phyloP scores from a whole-genome alignment of 2,329 filamentous ascomycete genomes.

The Diaporthe batatas region DNA sequence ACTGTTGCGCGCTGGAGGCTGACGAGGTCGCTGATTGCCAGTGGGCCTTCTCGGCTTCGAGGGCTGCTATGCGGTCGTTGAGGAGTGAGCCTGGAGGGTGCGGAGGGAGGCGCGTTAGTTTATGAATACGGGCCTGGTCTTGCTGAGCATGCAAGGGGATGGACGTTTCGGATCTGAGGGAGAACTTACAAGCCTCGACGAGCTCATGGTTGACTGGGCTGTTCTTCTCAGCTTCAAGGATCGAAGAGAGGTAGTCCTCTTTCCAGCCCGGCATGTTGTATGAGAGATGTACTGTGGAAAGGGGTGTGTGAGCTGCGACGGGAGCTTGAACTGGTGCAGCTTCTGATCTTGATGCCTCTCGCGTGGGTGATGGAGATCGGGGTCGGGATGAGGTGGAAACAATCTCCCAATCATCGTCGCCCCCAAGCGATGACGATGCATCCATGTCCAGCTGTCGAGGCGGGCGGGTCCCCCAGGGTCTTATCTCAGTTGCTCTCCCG shows the following conservation, averaged over 20 bases:
- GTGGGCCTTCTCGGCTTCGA: slow-evolving; percentile 69
- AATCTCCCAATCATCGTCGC: slow-evolving; percentile 37
- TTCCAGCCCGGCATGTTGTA: slow-evolving; percentile 76
- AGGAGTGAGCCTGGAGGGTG: slow-evolving; percentile 69
- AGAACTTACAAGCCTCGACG: slow-evolving; percentile 80
- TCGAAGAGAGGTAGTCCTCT: slow-evolving; percentile 82
- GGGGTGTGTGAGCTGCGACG: background rate
- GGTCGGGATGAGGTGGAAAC: slow-evolving; percentile 34
- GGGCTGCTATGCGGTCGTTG: slow-evolving; percentile 74
- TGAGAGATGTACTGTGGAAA: no score
- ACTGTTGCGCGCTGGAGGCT: slow-evolving; percentile 11
- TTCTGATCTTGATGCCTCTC: background rate
- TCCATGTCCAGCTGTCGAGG: slow-evolving; percentile 19
- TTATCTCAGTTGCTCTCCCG: slow-evolving; percentile 19
- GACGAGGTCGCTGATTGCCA: slow-evolving; percentile 28
- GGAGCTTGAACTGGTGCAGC: background rate
- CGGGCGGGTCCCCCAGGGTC: slow-evolving; percentile 29
- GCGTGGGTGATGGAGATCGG: slow-evolving; percentile 23
- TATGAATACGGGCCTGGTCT: background rate
- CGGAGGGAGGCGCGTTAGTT: slow-evolving; percentile 33
- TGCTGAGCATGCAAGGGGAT: slow-evolving; percentile 35
- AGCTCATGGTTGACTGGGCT: slow-evolving; percentile 72
- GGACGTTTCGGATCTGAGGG: slow-evolving; percentile 26
- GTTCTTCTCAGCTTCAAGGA: slow-evolving; percentile 80
- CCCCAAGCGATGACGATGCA: slow-evolving; percentile 30